Percentiles rank a stretch among this genome's conserved stretches.
These are phyloP conservation scores for Penicillium silybi DNA, from an alignment of 495 filamentous ascomycete species.

Conservation along the genomic window DNA sequence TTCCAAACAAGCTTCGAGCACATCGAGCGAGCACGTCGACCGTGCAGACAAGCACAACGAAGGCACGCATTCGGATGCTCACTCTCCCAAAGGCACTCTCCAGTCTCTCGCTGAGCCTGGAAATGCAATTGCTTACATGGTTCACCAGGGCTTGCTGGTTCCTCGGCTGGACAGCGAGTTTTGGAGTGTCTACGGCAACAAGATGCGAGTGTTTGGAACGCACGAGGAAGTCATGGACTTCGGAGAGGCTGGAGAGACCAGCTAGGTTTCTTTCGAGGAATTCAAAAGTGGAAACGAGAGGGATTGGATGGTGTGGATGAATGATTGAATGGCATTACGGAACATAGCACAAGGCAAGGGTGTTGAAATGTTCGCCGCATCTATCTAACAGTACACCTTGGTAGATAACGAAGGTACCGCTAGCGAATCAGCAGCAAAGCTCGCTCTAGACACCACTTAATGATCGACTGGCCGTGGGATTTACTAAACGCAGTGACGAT, in stretches of 20 bases:
- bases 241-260: slow-evolving; percentile 8
- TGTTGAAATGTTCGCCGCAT: slow-evolving; percentile 51
- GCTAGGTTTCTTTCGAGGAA: neutral
- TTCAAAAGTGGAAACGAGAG: neutral
- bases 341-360: neutral
- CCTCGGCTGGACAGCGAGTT: slow-evolving; percentile 49
- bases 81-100: neutral
- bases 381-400: slow-evolving; percentile 73
- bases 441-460: slow-evolving; percentile 60
- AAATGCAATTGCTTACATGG: slow-evolving; percentile 3
- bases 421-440: slow-evolving; percentile 62
- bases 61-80: neutral
- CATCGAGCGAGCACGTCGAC: neutral
- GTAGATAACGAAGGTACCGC: slow-evolving; percentile 58
- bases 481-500: slow-evolving; percentile 55
- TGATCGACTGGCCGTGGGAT: slow-evolving; percentile 56
- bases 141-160: slow-evolving; percentile 33
- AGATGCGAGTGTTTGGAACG: slow-evolving; percentile 62
- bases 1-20: neutral
- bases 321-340: neutral
- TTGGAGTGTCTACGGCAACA: slow-evolving; percentile 62
- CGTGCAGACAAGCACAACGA: neutral
- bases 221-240: slow-evolving; percentile 49
- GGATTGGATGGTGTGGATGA: neutral
- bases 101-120: slow-evolving; percentile 1